Evolutionary conservation across 2,329 filamentous ascomycete genomes (phyloP).

Genomic region (Aspergillus amoenus): DNA sequence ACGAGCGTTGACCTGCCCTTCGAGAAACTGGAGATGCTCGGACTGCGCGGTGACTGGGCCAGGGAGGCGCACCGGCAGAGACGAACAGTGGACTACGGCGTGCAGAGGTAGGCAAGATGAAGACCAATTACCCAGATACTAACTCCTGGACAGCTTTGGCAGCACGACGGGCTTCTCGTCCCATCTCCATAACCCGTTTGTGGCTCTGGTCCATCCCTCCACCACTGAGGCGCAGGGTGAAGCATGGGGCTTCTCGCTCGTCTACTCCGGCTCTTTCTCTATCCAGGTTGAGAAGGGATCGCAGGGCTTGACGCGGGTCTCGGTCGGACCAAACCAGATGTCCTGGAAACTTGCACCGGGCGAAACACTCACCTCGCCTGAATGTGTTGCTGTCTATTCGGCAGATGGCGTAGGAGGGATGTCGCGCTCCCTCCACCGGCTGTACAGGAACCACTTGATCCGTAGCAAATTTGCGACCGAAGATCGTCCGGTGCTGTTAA

Average conservation of each 20-base stretch:
- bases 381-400: constrained; percentile 64
- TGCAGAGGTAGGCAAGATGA: constrained; percentile 45
- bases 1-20: constrained; percentile 63
- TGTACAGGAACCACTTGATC: constrained; percentile 63
- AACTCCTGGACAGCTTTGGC: constrained; percentile 49
- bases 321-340: constrained; percentile 60
- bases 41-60: constrained; percentile 63
- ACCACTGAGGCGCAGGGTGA: constrained; percentile 63
- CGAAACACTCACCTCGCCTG: constrained; percentile 59
- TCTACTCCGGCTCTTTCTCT: constrained; percentile 64
- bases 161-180: constrained; percentile 63
- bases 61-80: constrained; percentile 57
- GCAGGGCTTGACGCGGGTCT: constrained; percentile 60
- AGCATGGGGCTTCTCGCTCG: constrained; percentile 64
- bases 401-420: constrained; percentile 59
- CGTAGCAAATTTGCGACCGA: constrained; percentile 55
- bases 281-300: constrained; percentile 63
- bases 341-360: constrained; percentile 59
- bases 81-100: constrained; percentile 57
- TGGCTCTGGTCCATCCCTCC: constrained; percentile 55
- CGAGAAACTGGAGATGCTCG: constrained; percentile 61
- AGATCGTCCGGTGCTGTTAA: constrained; percentile 58
- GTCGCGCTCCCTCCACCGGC: constrained; percentile 60
- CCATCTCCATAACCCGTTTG: constrained; percentile 65
- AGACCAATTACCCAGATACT: no score